phyloP scores from a whole-genome alignment of 352 stramenopile species.

The Phytophthora podocarpi region DNA sequence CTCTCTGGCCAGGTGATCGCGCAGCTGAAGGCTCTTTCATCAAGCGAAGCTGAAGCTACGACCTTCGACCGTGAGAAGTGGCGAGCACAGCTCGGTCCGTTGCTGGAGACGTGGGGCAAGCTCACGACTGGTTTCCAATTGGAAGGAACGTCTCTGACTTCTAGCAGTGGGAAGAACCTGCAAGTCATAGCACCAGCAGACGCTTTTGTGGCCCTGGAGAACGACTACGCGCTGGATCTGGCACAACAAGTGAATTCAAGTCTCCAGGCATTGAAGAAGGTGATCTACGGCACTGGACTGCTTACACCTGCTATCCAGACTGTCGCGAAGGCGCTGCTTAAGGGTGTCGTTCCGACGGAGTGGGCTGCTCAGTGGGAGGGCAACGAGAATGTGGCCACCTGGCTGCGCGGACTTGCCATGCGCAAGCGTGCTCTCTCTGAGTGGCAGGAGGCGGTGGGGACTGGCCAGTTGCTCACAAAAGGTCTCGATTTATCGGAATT shows the following conservation, averaged over 20 bases:
- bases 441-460: slow-evolving; percentile 75
- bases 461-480: slow-evolving; percentile 73
- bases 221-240: slow-evolving; percentile 81
- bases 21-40: slow-evolving; percentile 86
- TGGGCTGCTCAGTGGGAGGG: slow-evolving; percentile 89
- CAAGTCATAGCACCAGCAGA: slow-evolving; percentile 76
- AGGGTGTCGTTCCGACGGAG: slow-evolving; percentile 69
- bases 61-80: slow-evolving; percentile 94
- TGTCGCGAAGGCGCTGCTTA: slow-evolving; percentile 74
- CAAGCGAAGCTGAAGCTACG: slow-evolving; percentile 54
- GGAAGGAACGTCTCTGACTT: slow-evolving; percentile 32
- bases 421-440: slow-evolving; percentile 84
- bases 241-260: slow-evolving; percentile 69
- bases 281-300: slow-evolving; percentile 91
- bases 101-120: slow-evolving; percentile 92
- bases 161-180: slow-evolving; percentile 39
- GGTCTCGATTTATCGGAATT: slow-evolving; percentile 90
- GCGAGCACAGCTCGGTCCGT: slow-evolving; percentile 84
- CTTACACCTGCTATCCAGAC: slow-evolving; percentile 91
- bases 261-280: slow-evolving; percentile 84
- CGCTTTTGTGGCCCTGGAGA: slow-evolving; percentile 92
- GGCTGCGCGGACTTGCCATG: slow-evolving; percentile 80
- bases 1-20: slow-evolving; percentile 83
- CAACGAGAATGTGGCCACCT: slow-evolving; percentile 70
- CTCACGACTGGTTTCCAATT: slow-evolving; percentile 68